These are phyloP conservation scores for Daldinia caldariorum DNA, from an alignment of 495 filamentous ascomycete genomes.

Conservation along the genomic window DNA sequence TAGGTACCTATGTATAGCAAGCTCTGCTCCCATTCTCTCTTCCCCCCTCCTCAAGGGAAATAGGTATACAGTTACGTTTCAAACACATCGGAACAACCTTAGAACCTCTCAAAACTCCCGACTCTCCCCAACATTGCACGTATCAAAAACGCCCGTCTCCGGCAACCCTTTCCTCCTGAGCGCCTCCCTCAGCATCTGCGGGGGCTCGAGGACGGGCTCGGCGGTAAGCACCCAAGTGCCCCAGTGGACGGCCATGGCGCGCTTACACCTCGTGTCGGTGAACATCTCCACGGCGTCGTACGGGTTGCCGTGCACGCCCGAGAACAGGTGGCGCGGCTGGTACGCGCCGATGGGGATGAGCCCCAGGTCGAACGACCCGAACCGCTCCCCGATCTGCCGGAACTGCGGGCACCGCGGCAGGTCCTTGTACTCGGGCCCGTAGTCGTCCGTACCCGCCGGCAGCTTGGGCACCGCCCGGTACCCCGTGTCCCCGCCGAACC, in stretches of 20 bases:
- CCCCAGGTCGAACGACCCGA: constrained; percentile 92
- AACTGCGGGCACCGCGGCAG: constrained; percentile 88
- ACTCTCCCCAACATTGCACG: constrained; percentile 88
- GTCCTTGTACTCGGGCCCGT: constrained; percentile 69
- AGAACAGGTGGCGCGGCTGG: constrained; percentile 77
- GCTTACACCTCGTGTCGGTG: constrained; percentile 81
- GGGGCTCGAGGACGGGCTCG: constrained; percentile 88
- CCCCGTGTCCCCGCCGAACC: constrained; percentile 81
- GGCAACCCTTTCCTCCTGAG: constrained; percentile 72
- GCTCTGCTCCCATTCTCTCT: too few species aligned
- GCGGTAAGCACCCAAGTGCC: constrained; percentile 89
- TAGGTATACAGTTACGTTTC: not conserved
- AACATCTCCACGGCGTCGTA: constrained; percentile 92
- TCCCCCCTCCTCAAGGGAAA: too few species aligned
- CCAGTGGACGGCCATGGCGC: constrained; percentile 93
- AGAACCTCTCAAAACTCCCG: constrained; percentile 67
- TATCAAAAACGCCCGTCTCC: constrained; percentile 86
- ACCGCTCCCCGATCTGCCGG: constrained; percentile 79
- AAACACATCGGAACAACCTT: constrained; percentile 56
- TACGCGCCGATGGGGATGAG: constrained; percentile 97
- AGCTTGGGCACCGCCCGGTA: constrained; percentile 85
- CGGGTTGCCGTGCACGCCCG: constrained; percentile 86
- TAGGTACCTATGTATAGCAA: too few species aligned
- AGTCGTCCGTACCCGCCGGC: constrained; percentile 72
- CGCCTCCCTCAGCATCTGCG: constrained; percentile 77